Conservation (phyloP, 1,284 basidiomycete species). For the Exobasidium rhododendri region DNA sequence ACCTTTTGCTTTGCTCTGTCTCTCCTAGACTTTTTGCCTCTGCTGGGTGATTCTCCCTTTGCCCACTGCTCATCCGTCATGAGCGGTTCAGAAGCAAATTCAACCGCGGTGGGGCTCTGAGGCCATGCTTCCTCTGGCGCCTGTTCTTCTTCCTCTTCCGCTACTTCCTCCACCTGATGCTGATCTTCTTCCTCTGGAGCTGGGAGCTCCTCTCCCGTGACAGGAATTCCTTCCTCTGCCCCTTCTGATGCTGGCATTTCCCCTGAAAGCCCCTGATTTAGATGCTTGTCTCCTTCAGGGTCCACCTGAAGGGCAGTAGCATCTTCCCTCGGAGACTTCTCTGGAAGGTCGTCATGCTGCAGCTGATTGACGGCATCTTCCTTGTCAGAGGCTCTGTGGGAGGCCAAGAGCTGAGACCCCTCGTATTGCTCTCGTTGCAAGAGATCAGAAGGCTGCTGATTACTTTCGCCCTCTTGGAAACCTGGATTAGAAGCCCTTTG, state of each 20-base stretch:
- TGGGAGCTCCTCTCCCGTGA: neutral
- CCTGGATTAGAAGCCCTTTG: neutral
- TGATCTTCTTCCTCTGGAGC: neutral
- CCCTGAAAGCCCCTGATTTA: neutral
- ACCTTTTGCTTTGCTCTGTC: neutral
- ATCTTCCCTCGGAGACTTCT: no score
- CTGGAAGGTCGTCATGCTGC: no score
- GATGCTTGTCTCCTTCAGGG: neutral
- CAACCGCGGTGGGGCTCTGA: constrained; percentile 42
- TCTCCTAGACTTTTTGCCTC: constrained; percentile 6
- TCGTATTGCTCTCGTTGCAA: neutral
- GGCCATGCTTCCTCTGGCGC: constrained; percentile 45
- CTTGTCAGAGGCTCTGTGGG: no score
- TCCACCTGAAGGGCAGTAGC: neutral
- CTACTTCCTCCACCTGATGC: constrained; percentile 7
- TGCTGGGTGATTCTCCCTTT: neutral
- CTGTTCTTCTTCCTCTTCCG: constrained; percentile 18
- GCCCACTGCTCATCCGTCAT: neutral
- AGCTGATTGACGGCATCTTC: neutral
- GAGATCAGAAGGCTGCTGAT: neutral
- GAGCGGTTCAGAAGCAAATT: constrained; percentile 39
- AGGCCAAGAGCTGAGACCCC: no score
- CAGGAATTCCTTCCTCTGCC: neutral
- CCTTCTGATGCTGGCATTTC: neutral
- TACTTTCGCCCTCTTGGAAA: neutral